A percentile compares a stretch with the other conserved stretches of the same genome.
phyloP scores from a whole-genome alignment of 176 grass and related monocot genomes.

The Aegilops longissima region DNA sequence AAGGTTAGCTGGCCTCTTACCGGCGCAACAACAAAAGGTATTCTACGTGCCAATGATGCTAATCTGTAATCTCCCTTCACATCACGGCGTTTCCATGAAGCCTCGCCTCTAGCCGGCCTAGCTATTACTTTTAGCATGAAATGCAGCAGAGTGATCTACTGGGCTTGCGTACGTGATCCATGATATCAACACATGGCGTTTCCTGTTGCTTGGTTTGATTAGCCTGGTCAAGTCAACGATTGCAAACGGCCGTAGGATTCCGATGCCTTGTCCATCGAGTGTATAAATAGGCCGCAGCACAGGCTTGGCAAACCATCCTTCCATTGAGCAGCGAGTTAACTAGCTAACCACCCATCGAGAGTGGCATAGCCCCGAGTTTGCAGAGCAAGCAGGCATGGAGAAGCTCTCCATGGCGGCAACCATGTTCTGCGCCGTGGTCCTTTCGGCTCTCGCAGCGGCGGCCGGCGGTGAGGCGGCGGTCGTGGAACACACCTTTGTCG shows the following conservation, averaged over 20 bases:
- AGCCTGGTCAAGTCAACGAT: not conserved
- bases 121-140: too few species aligned
- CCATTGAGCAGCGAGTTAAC: not conserved
- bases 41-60: too few species aligned
- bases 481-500: slow-evolving; percentile 32
- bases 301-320: not conserved
- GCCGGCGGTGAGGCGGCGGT: not conserved
- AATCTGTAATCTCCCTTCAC: too few species aligned
- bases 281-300: not conserved
- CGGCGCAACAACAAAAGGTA: too few species aligned
- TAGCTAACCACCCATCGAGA: not conserved
- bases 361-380: not conserved
- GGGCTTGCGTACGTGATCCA: too few species aligned
- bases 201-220: not conserved
- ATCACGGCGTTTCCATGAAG: too few species aligned
- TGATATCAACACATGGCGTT: not conserved
- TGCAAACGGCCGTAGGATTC: not conserved
- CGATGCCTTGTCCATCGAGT: not conserved
- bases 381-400: not conserved
- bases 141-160: too few species aligned
- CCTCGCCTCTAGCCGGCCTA: too few species aligned
- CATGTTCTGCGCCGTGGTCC: not conserved
- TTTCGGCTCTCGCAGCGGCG: not conserved
- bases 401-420: slow-evolving; percentile 21
- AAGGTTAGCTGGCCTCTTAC: too few species aligned